Evolutionary conservation across 371 early-diverging fungal species (phyloP), one percentile per base, ranked within the genome.

Genomic region (Mortierella sp.): DNA sequence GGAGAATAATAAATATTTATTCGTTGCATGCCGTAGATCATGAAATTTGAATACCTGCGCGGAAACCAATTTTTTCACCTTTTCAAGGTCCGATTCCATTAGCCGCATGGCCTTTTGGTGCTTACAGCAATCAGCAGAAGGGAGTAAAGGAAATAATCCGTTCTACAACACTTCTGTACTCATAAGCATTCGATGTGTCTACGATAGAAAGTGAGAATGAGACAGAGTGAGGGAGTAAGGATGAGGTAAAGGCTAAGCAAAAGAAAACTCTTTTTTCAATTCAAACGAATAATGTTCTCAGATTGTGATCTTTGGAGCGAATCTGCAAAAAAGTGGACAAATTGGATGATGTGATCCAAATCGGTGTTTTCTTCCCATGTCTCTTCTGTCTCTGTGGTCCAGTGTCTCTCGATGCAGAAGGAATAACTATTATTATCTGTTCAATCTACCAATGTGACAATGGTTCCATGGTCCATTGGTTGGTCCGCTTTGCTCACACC

Each of bases 101-200:
- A n/a, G 37, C 68, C 61, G 70, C 41, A 37, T 43, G 53, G 70
- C 70, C 40, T 31, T 61, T 61, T 61, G 61, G 61, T 44, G 67
- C 44, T 37, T 10, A 19, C n/a, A 26, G 22, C 26, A 67, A 34
- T 43, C 67, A 31, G 47, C 47, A 19, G 37, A 61, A 61, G 19
- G 61, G 61, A n/a, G n/a, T n/a, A n/a, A n/a, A n/a, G n/a, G n/a
- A n/a, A n/a, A n/a, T n/a, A n/a, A n/a, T n/a, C n/a, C n/a, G 2
- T n/a, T 50, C 14, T 10, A 2, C 24, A 48, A 48, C 13, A 14
- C 31, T n/a, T n/a, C n/a, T n/a, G n/a, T n/a, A n/a, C n/a, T n/a
- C n/a, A n/a, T n/a, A n/a, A n/a, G n/a, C n/a, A n/a, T 55, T 31
- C 9, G 2, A 31, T 16, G 29, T 4, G 14, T 29, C 13, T 9